Evolutionary conservation across 2,329 filamentous ascomycete species (phyloP).

Genomic region (Fusarium gaditjirri): DNA sequence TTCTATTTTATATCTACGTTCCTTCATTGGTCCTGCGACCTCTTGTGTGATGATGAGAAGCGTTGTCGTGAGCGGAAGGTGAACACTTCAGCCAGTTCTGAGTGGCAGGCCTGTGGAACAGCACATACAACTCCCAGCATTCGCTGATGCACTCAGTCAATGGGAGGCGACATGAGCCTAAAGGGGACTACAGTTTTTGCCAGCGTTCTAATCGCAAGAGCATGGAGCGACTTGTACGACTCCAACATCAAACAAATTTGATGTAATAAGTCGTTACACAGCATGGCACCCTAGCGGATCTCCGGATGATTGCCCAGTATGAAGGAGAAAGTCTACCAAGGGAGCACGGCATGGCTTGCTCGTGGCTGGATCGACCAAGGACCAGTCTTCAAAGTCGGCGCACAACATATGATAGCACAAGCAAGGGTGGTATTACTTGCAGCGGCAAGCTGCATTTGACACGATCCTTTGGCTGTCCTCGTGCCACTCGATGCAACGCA

Average conservation of each 20-base stretch:
- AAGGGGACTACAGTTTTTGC: not conserved
- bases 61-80: not conserved
- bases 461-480: conserved; percentile 36
- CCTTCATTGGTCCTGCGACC: not conserved
- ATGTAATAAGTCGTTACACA: not conserved
- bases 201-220: not conserved
- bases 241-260: not conserved
- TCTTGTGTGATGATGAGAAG: not conserved
- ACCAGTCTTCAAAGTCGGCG: not conserved
- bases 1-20: too few relatives aligned
- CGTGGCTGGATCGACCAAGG: conserved; percentile 6
- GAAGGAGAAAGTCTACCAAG: not conserved
- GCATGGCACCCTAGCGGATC: not conserved
- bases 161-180: not conserved
- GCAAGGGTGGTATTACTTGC: conserved; percentile 38
- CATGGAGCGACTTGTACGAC: not conserved
- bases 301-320: conserved; percentile 10
- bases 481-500: conserved; percentile 39
- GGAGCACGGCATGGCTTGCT: conserved; percentile 6
- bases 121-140: not conserved
- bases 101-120: not conserved
- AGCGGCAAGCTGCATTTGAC: conserved; percentile 43
- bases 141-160: not conserved
- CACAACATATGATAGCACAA: conserved; percentile 1
- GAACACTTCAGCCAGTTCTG: not conserved